Conservation (phyloP, 768 basidiomycete species). For the Mycena amicta region DNA sequence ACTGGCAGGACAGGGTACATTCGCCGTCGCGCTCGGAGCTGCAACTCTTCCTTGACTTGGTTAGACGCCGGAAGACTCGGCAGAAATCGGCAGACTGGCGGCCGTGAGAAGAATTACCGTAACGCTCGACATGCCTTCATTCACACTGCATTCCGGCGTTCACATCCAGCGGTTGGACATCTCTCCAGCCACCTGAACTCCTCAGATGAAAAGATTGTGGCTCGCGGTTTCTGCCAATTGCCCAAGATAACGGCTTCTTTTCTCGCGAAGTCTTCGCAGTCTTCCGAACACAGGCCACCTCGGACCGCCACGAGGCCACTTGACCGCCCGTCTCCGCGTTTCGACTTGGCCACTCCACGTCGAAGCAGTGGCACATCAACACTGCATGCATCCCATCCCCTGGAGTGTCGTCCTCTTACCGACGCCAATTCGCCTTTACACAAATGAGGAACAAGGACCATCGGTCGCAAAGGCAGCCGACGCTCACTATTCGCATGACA, state of each 20-base stretch:
- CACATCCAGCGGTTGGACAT: no score
- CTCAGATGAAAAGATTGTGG: no score
- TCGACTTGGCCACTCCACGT: no score
- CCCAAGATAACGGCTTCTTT: not conserved
- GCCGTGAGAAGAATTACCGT: not conserved
- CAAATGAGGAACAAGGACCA: not conserved
- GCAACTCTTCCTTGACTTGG: not conserved
- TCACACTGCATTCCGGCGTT: constrained; percentile 1
- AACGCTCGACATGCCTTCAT: constrained; percentile 1
- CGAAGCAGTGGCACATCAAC: no score
- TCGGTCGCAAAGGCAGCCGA: not conserved
- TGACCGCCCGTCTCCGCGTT: no score
- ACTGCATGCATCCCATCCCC: no score
- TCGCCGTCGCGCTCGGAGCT: constrained; percentile 1
- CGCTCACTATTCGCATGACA: not conserved
- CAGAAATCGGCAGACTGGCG: not conserved
- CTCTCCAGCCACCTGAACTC: no score
- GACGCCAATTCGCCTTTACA: not conserved
- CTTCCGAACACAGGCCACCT: not conserved
- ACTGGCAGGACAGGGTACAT: not conserved
- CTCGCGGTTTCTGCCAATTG: not conserved
- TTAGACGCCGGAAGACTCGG: no score
- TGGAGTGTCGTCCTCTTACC: no score
- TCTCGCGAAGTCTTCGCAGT: not conserved
- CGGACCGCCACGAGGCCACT: no score